phyloP scores from a whole-genome alignment of 495 filamentous ascomycete genomes.

The Penicillium fimorum region DNA sequence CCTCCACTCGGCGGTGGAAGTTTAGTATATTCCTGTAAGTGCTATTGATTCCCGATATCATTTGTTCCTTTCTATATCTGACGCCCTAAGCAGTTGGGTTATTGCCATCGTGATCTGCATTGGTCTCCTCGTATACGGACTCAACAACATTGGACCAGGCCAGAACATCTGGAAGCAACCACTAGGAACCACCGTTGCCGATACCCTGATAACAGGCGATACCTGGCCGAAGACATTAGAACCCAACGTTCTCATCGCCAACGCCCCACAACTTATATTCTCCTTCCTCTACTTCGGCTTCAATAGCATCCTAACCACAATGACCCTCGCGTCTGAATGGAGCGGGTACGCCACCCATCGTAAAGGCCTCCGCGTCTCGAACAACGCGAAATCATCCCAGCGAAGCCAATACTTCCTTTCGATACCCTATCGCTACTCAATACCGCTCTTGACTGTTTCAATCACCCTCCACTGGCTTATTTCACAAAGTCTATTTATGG shows the following conservation, averaged over 20 bases:
- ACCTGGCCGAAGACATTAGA: constrained; percentile 9
- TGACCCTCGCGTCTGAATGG: constrained; percentile 35
- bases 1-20: not conserved
- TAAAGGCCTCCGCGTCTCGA: constrained; percentile 43
- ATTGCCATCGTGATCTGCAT: not conserved
- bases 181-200: not conserved
- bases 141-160: not conserved
- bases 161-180: not conserved
- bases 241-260: constrained; percentile 30
- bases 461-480: constrained; percentile 43
- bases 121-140: not conserved
- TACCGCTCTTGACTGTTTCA: constrained; percentile 35
- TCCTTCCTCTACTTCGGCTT: constrained; percentile 37
- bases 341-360: constrained; percentile 20
- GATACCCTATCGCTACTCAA: constrained; percentile 44
- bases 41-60: no score
- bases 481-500: constrained; percentile 42
- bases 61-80: no score
- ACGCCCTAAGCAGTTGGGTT: not conserved
- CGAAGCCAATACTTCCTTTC: constrained; percentile 46
- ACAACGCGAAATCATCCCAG: constrained; percentile 34
- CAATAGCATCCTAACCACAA: constrained; percentile 32
- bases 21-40: not conserved
- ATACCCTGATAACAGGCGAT: not conserved
- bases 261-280: constrained; percentile 39